Conservation (phyloP, 257 asterid genomes). For the Striga asiatica region DNA sequence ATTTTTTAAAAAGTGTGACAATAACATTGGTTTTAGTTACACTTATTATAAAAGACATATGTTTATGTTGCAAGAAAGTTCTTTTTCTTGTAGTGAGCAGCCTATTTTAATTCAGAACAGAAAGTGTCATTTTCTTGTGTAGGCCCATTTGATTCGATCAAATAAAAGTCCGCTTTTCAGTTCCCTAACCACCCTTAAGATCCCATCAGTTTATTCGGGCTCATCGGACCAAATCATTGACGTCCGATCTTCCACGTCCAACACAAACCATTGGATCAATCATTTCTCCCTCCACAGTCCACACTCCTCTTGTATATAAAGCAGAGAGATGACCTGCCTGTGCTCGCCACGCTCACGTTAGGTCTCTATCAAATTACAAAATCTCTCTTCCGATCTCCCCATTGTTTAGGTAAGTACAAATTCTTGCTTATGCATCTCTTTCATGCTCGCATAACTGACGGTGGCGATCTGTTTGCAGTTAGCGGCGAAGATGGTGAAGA, state of each 20-base stretch:
- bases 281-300: neutral
- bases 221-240: neutral
- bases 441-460: neutral
- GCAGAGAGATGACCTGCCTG: neutral
- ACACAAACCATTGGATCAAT: neutral
- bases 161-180: no score
- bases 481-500: conserved; percentile 51
- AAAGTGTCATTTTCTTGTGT: no score
- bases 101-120: no score
- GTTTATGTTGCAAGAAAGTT: no score
- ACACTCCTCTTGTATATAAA: neutral
- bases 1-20: no score
- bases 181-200: no score
- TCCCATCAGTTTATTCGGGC: neutral
- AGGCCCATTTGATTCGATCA: neutral
- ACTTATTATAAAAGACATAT: no score
- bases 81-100: no score
- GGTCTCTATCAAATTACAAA: no score
- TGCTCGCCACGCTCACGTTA: neutral
- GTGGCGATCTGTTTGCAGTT: conserved; percentile 4
- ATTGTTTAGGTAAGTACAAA: neutral
- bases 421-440: neutral
- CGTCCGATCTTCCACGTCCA: no score
- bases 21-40: no score
- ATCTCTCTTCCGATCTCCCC: neutral